Evolutionary conservation across 257 asterid genomes (phyloP).

Genomic region (Thymus mandschuricus): DNA sequence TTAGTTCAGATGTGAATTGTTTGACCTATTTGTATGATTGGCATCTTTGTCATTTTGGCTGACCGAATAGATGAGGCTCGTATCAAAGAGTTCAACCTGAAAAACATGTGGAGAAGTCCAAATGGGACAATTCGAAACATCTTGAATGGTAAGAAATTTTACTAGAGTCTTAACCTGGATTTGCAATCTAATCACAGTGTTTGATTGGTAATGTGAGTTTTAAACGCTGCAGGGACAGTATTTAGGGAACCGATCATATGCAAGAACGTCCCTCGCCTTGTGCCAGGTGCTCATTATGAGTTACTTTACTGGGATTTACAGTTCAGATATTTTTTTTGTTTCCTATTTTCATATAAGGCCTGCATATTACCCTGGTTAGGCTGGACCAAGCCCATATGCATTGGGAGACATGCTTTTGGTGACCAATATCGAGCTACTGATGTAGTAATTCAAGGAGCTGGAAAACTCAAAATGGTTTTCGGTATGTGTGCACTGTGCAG

Average conservation of each 20-base stretch:
- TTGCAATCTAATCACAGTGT: constrained; percentile 20
- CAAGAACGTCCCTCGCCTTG: constrained; percentile 67
- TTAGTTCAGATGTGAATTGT: neutral
- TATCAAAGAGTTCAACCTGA: constrained; percentile 64
- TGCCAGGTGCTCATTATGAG: constrained; percentile 60
- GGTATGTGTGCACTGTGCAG: constrained; percentile 35
- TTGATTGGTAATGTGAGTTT: constrained; percentile 31
- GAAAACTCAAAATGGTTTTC: constrained; percentile 62
- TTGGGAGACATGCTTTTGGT: constrained; percentile 75
- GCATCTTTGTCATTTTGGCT: constrained; percentile 28
- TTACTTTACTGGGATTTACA: no score
- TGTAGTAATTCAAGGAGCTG: constrained; percentile 57
- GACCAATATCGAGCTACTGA: constrained; percentile 75
- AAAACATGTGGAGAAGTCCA: constrained; percentile 73
- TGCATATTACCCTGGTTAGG: constrained; percentile 37
- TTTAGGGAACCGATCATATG: constrained; percentile 76
- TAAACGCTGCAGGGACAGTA: constrained; percentile 59
- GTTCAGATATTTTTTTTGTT: neutral
- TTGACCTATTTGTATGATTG: constrained; percentile 21
- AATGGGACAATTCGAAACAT: constrained; percentile 75
- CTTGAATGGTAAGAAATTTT: constrained; percentile 50
- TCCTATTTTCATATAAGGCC: neutral
- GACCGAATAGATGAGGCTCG: constrained; percentile 59
- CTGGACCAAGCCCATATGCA: constrained; percentile 77
- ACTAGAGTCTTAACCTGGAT: constrained; percentile 23